Percentiles rank a stretch among this genome's conserved stretches.
Evolutionary conservation across 1,284 basidiomycete species (phyloP).

Genomic region (Cryptococcus jaspeensis): DNA sequence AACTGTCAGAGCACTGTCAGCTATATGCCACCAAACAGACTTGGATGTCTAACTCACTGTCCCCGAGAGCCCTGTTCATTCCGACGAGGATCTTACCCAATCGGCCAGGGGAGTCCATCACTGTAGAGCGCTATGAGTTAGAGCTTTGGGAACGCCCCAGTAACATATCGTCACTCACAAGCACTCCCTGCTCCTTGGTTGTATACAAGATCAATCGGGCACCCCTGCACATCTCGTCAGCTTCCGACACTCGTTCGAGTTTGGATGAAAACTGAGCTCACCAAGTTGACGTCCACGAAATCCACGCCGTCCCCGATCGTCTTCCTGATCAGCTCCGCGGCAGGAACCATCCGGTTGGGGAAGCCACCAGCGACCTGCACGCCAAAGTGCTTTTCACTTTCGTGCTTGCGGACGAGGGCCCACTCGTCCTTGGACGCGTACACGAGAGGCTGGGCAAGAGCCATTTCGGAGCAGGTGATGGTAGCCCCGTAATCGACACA

Average conservation of each 20-base stretch:
- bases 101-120: constrained; percentile 78
- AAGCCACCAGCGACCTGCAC: constrained; percentile 65
- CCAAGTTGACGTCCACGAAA: constrained; percentile 84
- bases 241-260: background rate
- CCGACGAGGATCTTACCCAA: constrained; percentile 84
- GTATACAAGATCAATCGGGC: constrained; percentile 95
- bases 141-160: background rate
- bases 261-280: constrained; percentile 8
- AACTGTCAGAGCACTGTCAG: constrained; percentile 46
- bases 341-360: constrained; percentile 59
- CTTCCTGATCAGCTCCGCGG: constrained; percentile 76
- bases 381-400: constrained; percentile 85
- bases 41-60: constrained; percentile 52
- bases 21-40: background rate
- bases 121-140: constrained; percentile 30
- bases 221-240: constrained; percentile 63
- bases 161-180: constrained; percentile 49
- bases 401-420: constrained; percentile 83
- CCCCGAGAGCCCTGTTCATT: constrained; percentile 88
- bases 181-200: constrained; percentile 87
- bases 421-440: constrained; percentile 83
- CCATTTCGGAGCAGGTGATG: constrained; percentile 93
- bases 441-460: constrained; percentile 76
- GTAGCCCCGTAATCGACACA: constrained; percentile 85
- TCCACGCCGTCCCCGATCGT: constrained; percentile 66